Conservation (phyloP, 192 early-diverging fungal genomes). For the Chytriomyces sp. region DNA sequence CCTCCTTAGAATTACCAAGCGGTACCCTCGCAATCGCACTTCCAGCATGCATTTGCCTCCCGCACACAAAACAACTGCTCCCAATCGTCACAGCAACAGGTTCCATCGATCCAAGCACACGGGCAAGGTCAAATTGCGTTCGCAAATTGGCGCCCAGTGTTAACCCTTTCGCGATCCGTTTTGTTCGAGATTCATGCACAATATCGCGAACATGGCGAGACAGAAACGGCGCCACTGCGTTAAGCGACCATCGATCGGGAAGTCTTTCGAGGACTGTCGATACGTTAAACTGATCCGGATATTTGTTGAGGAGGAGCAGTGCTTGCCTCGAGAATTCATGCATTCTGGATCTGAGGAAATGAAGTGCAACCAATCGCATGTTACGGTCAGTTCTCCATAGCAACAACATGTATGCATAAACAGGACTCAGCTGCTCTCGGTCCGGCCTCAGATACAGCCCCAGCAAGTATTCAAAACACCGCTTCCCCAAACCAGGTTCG, state of each 20-base stretch:
- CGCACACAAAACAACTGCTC: not conserved
- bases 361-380: not conserved
- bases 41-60: not conserved
- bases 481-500: not conserved
- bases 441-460: constrained; percentile 34
- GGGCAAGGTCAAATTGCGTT: not conserved
- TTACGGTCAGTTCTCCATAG: not conserved
- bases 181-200: constrained; percentile 23
- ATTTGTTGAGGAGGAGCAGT: constrained; percentile 32
- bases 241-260: constrained; percentile 48
- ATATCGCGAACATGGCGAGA: constrained; percentile 13
- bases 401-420: not conserved
- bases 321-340: constrained; percentile 36
- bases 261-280: constrained; percentile 40
- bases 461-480: constrained; percentile 14
- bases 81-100: not conserved
- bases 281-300: constrained; percentile 37
- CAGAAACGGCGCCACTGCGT: constrained; percentile 32
- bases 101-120: not conserved
- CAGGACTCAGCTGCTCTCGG: constrained; percentile 22
- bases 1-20: not conserved
- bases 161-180: constrained; percentile 34
- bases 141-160: constrained; percentile 36
- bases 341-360: not conserved
- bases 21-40: not conserved